Evolutionary conservation across 805 yeast species (phyloP), one percentile per base, ranked within the genome.

Genomic region (Yamadazyma endophytica): DNA sequence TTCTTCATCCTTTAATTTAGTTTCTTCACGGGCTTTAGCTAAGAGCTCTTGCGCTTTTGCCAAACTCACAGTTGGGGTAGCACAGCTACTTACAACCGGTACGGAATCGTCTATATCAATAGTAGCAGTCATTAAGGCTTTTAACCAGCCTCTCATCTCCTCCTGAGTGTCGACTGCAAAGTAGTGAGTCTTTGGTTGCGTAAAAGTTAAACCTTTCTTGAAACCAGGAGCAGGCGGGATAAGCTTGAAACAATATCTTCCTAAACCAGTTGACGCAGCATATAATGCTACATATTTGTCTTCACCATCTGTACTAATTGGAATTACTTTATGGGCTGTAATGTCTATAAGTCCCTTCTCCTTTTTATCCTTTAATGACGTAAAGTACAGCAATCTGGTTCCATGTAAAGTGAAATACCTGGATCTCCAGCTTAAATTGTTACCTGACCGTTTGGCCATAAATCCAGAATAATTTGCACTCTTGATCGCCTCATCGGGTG

Each of bases 161-260:
- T 87, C 95, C 35, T 71, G 75, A 0, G 86, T 73, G 29, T 92
- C 97, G 26, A 90, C 96, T 0, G 97, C 97, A 70, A 92, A 92
- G 56, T 82, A 92, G 50, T 92, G 98, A 6, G 88, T 84, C 44
- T 88, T 86, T 17, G 96, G 98, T 42, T 89, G 96, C 0, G 99
- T 92, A 56, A 92, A 92, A 0, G 96, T 89, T 35, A 92, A 74
- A 0, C 97, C 97, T 60, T 89, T 90, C 43, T 82, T 80, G 32
- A 90, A 85, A 0, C 99, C 99, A 0, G 97, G 97, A 2, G 95
- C 95, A 0, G 99, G 99, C 7, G 99, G 99, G 3, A 89, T 77
- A 9, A 92, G 56, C 56, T 89, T 89, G 67, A 92, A 90, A 49
- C 96, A 87, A 52, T 77, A 85, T 24, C 95, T 71, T n/a, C 97